Conservation (phyloP, 805 yeast genomes). For the Scheffersomyces spartinae region DNA sequence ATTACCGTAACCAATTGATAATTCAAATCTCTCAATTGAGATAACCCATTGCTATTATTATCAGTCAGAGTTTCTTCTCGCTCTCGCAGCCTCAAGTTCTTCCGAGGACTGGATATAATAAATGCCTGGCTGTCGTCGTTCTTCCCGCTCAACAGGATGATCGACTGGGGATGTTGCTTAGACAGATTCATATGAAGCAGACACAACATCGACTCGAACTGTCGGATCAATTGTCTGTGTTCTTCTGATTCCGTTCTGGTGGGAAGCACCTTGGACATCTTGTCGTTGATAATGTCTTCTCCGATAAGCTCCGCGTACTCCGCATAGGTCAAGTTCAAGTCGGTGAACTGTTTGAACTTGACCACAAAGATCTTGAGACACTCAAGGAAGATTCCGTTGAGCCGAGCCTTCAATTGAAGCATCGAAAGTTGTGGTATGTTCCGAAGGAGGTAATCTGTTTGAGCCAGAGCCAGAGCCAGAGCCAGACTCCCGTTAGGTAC, state of each 20-base stretch:
- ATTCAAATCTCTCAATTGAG: constrained; percentile 24
- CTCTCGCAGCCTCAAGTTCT: too few relatives aligned
- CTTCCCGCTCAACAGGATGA: too few relatives aligned
- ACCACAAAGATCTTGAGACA: constrained; percentile 20
- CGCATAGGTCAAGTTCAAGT: constrained; percentile 12
- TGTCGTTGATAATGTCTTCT: constrained; percentile 6
- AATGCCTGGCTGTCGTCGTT: too few relatives aligned
- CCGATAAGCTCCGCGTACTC: constrained; percentile 21
- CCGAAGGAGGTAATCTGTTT: constrained; percentile 13
- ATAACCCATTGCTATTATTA: too few relatives aligned
- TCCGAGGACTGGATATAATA: constrained; percentile 20
- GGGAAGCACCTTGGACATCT: constrained; percentile 15
- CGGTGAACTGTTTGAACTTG: constrained; percentile 20
- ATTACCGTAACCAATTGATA: constrained; percentile 25
- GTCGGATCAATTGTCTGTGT: constrained; percentile 17
- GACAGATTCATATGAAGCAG: constrained; percentile 1
- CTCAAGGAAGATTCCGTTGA: constrained; percentile 24
- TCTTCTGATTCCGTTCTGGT: constrained; percentile 17
- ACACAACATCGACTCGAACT: constrained; percentile 15
- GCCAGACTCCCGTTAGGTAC: too few relatives aligned
- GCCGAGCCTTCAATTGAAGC: constrained; percentile 16
- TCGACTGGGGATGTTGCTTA: constrained; percentile 4
- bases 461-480: too few relatives aligned
- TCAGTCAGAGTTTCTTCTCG: too few relatives aligned
- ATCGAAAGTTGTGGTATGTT: constrained; percentile 18